Evolutionary conservation across 495 filamentous ascomycete genomes (phyloP).

Genomic region (Hypoxylon trugodes): DNA sequence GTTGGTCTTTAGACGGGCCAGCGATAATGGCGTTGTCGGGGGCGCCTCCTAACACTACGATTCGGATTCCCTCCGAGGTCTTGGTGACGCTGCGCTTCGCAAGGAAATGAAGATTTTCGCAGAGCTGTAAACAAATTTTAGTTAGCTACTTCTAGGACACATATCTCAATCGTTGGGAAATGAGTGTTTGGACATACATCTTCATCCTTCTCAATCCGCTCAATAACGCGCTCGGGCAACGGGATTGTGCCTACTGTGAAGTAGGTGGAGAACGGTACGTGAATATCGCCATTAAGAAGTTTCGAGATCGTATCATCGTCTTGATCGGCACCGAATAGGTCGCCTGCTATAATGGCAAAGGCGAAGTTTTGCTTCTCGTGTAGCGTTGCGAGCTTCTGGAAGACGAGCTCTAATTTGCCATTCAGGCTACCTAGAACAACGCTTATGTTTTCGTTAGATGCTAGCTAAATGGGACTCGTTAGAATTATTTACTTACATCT

Average conservation of each 20-base stretch:
- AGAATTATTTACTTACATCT: constrained; percentile 65
- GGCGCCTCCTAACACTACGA: constrained; percentile 80
- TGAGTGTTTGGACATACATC: constrained; percentile 57
- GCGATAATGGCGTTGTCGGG: constrained; percentile 62
- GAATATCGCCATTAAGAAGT: constrained; percentile 74
- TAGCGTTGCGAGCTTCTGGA: constrained; percentile 78
- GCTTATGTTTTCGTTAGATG: constrained; percentile 58
- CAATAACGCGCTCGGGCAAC: constrained; percentile 72
- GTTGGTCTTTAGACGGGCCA: constrained; percentile 67
- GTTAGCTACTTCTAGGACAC: background rate
- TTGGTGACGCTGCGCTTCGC: constrained; percentile 85
- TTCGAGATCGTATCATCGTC: constrained; percentile 65
- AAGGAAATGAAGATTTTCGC: constrained; percentile 85
- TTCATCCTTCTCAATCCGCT: constrained; percentile 73
- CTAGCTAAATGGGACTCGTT: background rate
- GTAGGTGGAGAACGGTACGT: constrained; percentile 82
- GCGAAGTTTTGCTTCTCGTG: constrained; percentile 87
- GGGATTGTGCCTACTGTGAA: constrained; percentile 77
- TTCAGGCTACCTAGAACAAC: constrained; percentile 82
- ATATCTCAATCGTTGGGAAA: background rate
- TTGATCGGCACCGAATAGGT: constrained; percentile 74
- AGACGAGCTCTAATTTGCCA: constrained; percentile 74
- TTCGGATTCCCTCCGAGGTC: constrained; percentile 86
- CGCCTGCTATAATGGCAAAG: constrained; percentile 82
- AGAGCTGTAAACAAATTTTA: constrained; percentile 60